Evolutionary conservation across 2,329 filamentous ascomycete genomes (phyloP).

Genomic region (Microdochium paspali): DNA sequence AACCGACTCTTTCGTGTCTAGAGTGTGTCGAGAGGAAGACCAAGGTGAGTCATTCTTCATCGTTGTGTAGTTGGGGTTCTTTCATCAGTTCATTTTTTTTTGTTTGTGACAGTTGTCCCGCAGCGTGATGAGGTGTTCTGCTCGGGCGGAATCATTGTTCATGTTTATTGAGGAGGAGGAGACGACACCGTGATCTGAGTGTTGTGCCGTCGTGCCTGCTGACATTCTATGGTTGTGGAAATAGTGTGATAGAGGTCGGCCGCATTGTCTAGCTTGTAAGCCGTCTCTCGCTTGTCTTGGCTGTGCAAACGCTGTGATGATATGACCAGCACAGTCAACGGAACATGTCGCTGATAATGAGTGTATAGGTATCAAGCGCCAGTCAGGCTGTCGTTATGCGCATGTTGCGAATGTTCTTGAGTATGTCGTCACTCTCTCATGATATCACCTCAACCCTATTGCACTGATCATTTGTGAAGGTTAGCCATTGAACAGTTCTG

Average conservation of each 20-base stretch:
- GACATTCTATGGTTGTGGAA: too few species aligned
- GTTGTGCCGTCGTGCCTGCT: too few species aligned
- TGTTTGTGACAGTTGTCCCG: too few species aligned
- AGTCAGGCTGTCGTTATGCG: constrained; percentile 67
- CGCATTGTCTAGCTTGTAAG: constrained; percentile 58
- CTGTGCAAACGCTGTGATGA: too few species aligned
- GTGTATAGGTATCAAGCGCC: constrained; percentile 67
- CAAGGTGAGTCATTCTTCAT: constrained; percentile 42
- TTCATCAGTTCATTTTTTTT: too few species aligned
- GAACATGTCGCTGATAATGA: too few species aligned
- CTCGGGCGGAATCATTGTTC: too few species aligned
- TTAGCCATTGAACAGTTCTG: constrained; percentile 4
- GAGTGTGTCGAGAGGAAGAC: constrained; percentile 79
- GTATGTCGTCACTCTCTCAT: constrained; percentile 32
- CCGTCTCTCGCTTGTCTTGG: constrained; percentile 1
- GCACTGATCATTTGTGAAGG: not conserved
- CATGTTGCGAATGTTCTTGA: constrained; percentile 69
- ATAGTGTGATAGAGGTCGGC: constrained; percentile 67
- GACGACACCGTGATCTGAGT: too few species aligned
- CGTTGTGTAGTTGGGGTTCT: too few species aligned
- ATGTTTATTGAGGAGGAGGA: too few species aligned
- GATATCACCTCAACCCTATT: not conserved
- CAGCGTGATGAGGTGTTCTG: too few species aligned
- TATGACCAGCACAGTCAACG: too few species aligned
- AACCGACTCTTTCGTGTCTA: constrained; percentile 69